A percentile compares a stretch with the other conserved stretches of the same genome.
These are phyloP conservation scores for Ceratocystis diversiconidia DNA, from an alignment of 2,329 filamentous ascomycete species.

Conservation along the genomic window DNA sequence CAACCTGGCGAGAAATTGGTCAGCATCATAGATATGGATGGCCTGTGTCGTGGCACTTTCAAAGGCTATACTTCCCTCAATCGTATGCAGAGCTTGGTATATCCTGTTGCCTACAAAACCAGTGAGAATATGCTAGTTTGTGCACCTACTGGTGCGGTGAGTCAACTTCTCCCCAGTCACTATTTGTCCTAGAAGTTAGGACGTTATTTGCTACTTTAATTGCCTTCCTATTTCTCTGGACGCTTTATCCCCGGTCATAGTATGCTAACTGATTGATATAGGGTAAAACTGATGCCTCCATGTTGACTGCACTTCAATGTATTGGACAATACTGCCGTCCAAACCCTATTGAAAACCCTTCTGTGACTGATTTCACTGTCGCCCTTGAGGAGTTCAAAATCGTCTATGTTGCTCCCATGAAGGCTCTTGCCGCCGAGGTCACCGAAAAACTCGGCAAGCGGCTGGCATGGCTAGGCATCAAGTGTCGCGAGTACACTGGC, in stretches of 20 bases:
- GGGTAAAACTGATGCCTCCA: slow-evolving; percentile 96
- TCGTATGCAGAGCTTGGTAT: slow-evolving; percentile 94
- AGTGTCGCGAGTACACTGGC: slow-evolving; percentile 85
- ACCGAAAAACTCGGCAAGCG: slow-evolving; percentile 88
- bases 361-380: slow-evolving; percentile 68
- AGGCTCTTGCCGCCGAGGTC: slow-evolving; percentile 89
- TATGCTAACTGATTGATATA: slow-evolving; percentile 20
- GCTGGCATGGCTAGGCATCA: slow-evolving; percentile 82
- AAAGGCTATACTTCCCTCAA: slow-evolving; percentile 87
- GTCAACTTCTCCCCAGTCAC: slow-evolving; percentile 23
- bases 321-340: slow-evolving; percentile 75
- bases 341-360: slow-evolving; percentile 59
- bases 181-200: too few species aligned
- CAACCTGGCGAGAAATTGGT: slow-evolving; percentile 61
- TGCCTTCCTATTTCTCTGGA: background rate
- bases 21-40: slow-evolving; percentile 69
- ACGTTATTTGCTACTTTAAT: background rate
- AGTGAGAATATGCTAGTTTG: slow-evolving; percentile 99
- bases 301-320: slow-evolving; percentile 87
- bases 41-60: slow-evolving; percentile 80
- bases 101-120: slow-evolving; percentile 86
- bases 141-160: slow-evolving; percentile 78
- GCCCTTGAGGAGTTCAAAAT: slow-evolving; percentile 86
- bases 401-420: slow-evolving; percentile 98
- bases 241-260: background rate